A percentile compares a stretch with the other conserved stretches of the same genome.
Evolutionary conservation across 495 filamentous ascomycete genomes (phyloP).

Genomic region (Cercophora scortea): DNA sequence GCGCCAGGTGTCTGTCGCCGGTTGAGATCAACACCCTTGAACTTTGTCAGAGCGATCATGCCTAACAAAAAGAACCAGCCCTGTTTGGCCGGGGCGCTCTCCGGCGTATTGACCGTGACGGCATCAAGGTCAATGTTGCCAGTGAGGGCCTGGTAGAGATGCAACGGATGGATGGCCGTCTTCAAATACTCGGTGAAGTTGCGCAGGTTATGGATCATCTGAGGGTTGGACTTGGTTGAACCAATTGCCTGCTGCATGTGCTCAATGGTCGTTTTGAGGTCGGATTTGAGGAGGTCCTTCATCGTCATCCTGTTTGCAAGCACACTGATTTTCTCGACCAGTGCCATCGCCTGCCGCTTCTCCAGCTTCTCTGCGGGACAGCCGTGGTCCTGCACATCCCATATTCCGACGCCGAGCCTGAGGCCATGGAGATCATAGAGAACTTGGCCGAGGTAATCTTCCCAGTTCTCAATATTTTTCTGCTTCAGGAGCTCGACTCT

Average conservation of each 20-base stretch:
- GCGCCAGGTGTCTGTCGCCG: slow-evolving; percentile 70
- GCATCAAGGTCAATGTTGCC: slow-evolving; percentile 61
- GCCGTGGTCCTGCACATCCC: slow-evolving; percentile 64
- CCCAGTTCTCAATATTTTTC: slow-evolving; percentile 58
- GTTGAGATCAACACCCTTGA: slow-evolving; percentile 61
- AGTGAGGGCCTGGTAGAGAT: slow-evolving; percentile 66
- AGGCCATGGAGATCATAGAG: slow-evolving; percentile 85
- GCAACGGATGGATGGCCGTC: slow-evolving; percentile 73
- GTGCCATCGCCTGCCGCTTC: slow-evolving; percentile 61
- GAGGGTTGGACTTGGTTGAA: slow-evolving; percentile 53
- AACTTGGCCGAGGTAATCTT: slow-evolving; percentile 74
- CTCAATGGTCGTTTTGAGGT: slow-evolving; percentile 80
- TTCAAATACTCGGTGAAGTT: slow-evolving; percentile 70
- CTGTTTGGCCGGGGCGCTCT: slow-evolving; percentile 60
- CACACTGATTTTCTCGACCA: slow-evolving; percentile 73
- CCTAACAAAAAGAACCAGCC: slow-evolving; percentile 92
- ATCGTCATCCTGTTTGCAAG: slow-evolving; percentile 78
- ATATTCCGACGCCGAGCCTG: slow-evolving; percentile 62
- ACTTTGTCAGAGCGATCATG: slow-evolving; percentile 78
- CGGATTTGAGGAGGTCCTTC: slow-evolving; percentile 84
- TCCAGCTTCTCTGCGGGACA: slow-evolving; percentile 69
- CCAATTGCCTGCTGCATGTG: slow-evolving; percentile 67
- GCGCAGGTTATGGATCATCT: slow-evolving; percentile 65
- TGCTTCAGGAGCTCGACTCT: slow-evolving; percentile 67
- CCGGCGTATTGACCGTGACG: slow-evolving; percentile 40